These are phyloP conservation scores for Ophiostoma montium DNA, from an alignment of 2,329 filamentous ascomycete species.

Conservation along the genomic window DNA sequence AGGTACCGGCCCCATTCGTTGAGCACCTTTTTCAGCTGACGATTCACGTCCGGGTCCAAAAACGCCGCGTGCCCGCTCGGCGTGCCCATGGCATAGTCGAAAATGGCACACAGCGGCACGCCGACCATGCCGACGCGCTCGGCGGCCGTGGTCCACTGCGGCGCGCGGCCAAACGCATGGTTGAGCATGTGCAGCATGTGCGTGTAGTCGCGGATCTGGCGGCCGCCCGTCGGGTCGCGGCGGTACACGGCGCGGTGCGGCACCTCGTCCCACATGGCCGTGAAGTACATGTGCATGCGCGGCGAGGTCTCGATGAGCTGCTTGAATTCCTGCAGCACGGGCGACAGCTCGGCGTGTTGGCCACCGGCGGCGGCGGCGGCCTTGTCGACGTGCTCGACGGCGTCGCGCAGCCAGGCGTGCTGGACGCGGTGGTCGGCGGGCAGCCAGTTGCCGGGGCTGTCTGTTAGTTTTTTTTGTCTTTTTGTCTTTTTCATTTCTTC, in stretches of 20 bases:
- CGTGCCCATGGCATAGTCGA: conserved; percentile 44
- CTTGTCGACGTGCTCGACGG: conserved; percentile 40
- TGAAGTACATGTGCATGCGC: conserved; percentile 52
- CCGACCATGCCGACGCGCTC: conserved; percentile 37
- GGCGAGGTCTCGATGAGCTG: conserved; percentile 49
- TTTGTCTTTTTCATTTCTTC: background rate
- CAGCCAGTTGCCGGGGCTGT: conserved; percentile 45
- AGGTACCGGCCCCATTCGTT: conserved; percentile 44
- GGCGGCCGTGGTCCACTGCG: conserved; percentile 38
- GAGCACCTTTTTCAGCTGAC: conserved; percentile 37
- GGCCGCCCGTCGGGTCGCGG: conserved; percentile 45
- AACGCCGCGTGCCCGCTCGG: conserved; percentile 39
- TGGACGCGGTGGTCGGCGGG: conserved; percentile 48
- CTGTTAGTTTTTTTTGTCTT: background rate
- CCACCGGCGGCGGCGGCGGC: conserved; percentile 17
- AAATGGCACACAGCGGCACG: conserved; percentile 37
- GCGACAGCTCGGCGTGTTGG: conserved; percentile 33
- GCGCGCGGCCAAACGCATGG: conserved; percentile 36
- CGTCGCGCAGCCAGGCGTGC: conserved; percentile 44
- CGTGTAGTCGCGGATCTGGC: conserved; percentile 49
- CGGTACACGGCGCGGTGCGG: conserved; percentile 45
- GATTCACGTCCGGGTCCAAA: conserved; percentile 39
- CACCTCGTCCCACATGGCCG: conserved; percentile 54
- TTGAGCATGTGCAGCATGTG: conserved; percentile 56
- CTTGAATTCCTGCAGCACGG: conserved; percentile 50